A percentile compares a stretch with the other conserved stretches of the same genome.
These are phyloP conservation scores for Kwoniella botswanensis DNA, from an alignment of 768 basidiomycete species.

Conservation along the genomic window DNA sequence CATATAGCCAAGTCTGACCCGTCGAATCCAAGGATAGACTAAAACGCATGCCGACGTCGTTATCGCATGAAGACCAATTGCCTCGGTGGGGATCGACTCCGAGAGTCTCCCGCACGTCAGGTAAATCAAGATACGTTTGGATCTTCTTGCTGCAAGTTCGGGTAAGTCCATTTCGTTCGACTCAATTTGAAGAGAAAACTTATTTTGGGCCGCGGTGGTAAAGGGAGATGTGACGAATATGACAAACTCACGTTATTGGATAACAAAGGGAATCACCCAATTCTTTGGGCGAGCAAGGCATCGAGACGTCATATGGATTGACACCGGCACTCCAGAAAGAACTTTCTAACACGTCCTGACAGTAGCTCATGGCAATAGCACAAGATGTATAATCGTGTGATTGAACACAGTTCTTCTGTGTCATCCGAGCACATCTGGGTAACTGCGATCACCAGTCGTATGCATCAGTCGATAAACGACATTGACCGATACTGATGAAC, in stretches of 20 bases:
- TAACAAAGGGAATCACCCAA: slow-evolving; percentile 66
- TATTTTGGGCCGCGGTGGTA: no score
- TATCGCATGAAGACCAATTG: slow-evolving; percentile 67
- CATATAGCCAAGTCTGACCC: slow-evolving; percentile 66
- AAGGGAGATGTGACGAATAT: no score
- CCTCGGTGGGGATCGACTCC: slow-evolving; percentile 65
- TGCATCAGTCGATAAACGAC: no score
- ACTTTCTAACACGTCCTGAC: slow-evolving; percentile 65
- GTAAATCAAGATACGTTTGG: slow-evolving; percentile 67
- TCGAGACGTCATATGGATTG: slow-evolving; percentile 69
- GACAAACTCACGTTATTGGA: slow-evolving; percentile 61
- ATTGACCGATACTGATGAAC: not conserved
- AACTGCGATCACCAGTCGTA: slow-evolving; percentile 58
- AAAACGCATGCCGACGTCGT: no score
- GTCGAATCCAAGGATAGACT: slow-evolving; percentile 63
- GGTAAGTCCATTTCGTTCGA: not conserved
- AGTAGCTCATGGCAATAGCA: slow-evolving; percentile 70
- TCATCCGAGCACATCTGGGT: slow-evolving; percentile 69
- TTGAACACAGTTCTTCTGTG: slow-evolving; percentile 69
- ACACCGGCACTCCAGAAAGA: slow-evolving; percentile 60
- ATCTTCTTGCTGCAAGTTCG: slow-evolving; percentile 60
- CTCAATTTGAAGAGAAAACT: not conserved
- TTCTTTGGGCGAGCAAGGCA: slow-evolving; percentile 64
- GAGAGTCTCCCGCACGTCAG: slow-evolving; percentile 64
- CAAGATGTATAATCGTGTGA: slow-evolving; percentile 72